Evolutionary conservation across 2,329 filamentous ascomycete species (phyloP), one percentile per base, ranked within the genome.

Genomic region (Colletotrichum sp.): DNA sequence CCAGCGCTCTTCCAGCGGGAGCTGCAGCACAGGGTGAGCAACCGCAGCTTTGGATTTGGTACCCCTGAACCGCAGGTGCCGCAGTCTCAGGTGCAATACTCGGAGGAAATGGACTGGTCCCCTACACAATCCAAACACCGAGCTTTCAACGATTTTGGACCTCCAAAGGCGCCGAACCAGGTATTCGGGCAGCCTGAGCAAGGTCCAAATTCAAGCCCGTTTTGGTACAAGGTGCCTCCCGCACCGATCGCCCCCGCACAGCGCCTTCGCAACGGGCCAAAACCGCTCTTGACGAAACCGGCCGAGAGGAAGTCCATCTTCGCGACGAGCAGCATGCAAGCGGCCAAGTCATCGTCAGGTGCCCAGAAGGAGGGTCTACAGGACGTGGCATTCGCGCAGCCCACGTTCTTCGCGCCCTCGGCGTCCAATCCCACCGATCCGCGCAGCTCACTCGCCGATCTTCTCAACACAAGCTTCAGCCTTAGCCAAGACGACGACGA

Each of bases 21-120:
- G 59, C 15, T 70, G 29, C 57, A 78, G 72, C 34, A 77, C n/a
- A 27, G 75, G 79, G 8, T 74, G 70, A 52, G 64, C 72, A 52
- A n/a, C n/a, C 71, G 32, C 16, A 76, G 67, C 49, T 68, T 78
- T n/a, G 72, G 70, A 25, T 67, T 78, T 13, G 75, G 66, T 13
- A 44, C 82, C n/a, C 72, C 79, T 3, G 76, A 78, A 55, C 79
- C 70, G 15, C 75, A 65, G 3, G 25, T 27, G 36, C 77, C 78
- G 44, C 77, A 81, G 27, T 69, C 77, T 8, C 69, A 52, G 8
- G 69, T 81, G 2, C 84, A 86, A 11, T 86, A 89, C 72, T 86
- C 86, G 2, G 90, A 93, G 52, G 89, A 90, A 71, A 96, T 96
- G 94, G 94, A 96, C 80, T 95, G 94, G 92, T 90, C 92, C 4